Base-by-base conservation (phyloP, 768 basidiomycete species). In the Pisolithus microcarpus region DNA sequence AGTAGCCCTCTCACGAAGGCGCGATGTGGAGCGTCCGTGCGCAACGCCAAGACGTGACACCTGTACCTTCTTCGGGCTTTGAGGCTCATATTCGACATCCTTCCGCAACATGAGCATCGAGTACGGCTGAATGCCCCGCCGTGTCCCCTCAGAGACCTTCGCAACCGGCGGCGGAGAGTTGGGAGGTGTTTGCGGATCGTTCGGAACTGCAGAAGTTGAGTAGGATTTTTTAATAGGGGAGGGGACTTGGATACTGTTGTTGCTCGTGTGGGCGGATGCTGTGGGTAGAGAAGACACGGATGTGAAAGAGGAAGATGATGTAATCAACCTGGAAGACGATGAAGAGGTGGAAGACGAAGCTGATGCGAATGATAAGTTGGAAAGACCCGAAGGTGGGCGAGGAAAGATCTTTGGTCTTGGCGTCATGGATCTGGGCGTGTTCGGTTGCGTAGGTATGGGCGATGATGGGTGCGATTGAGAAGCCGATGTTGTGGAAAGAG, bases 61-160 rank as follows among this genome's bases (percentile, higher is more conserved):
- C 45, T 66, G 66, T 43, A 57, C 64, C 72, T 79, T 88, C 66
- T 80, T 75, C 1, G 88, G 89, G 52, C 85, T 91, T 48, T 75
- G 69, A 1, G 88, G 88, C 19, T 80, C 75, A 50, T 79, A 90
- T 48, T 90, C 87, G 5, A 88, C 74, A 11, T 91, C 87, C 49
- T 73, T 81, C 45, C 72, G 74, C 23, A 91, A 72, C 81, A 87
- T 78, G 65, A 81, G 71, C 57, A 87, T 73, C 16, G 80, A 68
- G 8, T 75, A 73, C 11, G 77, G 68, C 55, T 77, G 74, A 43
- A 39, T 38, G 38, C 56, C 66, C 52, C 55, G 58, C 26, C 51
- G 56, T 31, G 18, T 59, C 58, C 24, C 61, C 52, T 47, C 62
- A 21, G 54, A 38, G 1, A 46, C 61, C 16, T 62, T 65, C 7